phyloP scores from a whole-genome alignment of 1,284 basidiomycete genomes.

The Entoloma clypeatum region DNA sequence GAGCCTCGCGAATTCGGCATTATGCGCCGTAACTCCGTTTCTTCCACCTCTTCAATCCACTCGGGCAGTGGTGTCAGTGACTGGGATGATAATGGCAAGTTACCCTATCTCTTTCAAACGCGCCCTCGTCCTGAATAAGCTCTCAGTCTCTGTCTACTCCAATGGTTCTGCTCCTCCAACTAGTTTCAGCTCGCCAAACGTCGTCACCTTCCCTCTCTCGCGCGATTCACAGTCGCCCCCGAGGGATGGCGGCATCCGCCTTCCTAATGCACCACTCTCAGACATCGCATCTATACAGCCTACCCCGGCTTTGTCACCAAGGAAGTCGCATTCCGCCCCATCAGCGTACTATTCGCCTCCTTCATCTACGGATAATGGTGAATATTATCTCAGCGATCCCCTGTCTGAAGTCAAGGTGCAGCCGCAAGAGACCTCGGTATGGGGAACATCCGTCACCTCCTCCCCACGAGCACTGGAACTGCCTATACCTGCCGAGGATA shows the following conservation, averaged over 20 bases:
- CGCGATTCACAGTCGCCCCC: slow-evolving; percentile 60
- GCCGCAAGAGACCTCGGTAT: no score
- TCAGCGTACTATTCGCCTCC: slow-evolving; percentile 23
- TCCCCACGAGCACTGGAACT: no score
- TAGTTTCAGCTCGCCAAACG: slow-evolving; percentile 60
- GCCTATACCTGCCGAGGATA: no score
- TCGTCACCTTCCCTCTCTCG: slow-evolving; percentile 54
- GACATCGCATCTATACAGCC: slow-evolving; percentile 49
- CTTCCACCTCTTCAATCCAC: slow-evolving; percentile 52
- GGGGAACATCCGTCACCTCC: no score
- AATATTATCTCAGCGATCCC: no score
- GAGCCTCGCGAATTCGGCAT: slow-evolving; percentile 54
- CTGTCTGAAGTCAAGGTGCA: no score
- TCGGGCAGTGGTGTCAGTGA: slow-evolving; percentile 57
- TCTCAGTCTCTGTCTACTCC: slow-evolving; percentile 62
- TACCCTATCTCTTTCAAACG: slow-evolving; percentile 11
- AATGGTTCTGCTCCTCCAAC: slow-evolving; percentile 58
- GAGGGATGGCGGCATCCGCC: slow-evolving; percentile 57
- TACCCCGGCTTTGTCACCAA: slow-evolving; percentile 27
- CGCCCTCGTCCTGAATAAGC: slow-evolving; percentile 17
- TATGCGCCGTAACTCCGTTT: slow-evolving; percentile 56
- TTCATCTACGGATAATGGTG: not conserved
- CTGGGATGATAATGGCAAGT: slow-evolving; percentile 73
- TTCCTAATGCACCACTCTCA: slow-evolving; percentile 63
- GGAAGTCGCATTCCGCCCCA: slow-evolving; percentile 42